Evolutionary conservation across 441 rosid genomes (phyloP).

Genomic region (Pelargonium citronellum): DNA sequence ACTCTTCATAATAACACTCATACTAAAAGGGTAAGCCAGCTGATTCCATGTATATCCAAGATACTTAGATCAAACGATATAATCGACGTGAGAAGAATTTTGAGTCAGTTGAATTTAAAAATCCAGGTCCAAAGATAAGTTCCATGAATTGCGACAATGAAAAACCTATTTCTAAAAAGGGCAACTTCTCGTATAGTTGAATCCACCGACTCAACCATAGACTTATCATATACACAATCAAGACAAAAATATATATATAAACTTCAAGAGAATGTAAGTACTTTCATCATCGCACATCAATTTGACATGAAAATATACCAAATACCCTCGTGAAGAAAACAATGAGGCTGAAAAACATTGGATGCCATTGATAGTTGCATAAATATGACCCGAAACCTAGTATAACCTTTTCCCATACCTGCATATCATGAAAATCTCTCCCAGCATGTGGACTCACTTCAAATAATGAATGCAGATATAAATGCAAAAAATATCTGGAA

Average conservation of each 20-base stretch:
- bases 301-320: background rate
- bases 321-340: background rate
- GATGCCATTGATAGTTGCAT: background rate
- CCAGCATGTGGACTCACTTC: conserved; percentile 77
- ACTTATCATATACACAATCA: background rate
- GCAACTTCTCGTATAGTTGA: background rate
- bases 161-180: background rate
- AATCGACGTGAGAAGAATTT: background rate
- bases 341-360: background rate
- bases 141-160: background rate
- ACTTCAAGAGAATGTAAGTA: too few relatives aligned
- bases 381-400: conserved; percentile 2
- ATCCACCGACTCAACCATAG: background rate
- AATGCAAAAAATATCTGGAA: conserved; percentile 77
- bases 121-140: background rate
- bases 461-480: conserved; percentile 78
- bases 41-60: too few relatives aligned
- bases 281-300: too few relatives aligned
- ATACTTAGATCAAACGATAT: too few relatives aligned
- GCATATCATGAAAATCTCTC: conserved; percentile 94
- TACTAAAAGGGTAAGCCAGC: too few relatives aligned
- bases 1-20: too few relatives aligned
- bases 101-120: background rate
- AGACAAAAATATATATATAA: too few relatives aligned
- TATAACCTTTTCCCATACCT: conserved; percentile 42